A percentile compares a stretch with the other conserved stretches of the same genome.
Conservation (phyloP, 164 flowering plant species). For the Vitis cinerea region DNA sequence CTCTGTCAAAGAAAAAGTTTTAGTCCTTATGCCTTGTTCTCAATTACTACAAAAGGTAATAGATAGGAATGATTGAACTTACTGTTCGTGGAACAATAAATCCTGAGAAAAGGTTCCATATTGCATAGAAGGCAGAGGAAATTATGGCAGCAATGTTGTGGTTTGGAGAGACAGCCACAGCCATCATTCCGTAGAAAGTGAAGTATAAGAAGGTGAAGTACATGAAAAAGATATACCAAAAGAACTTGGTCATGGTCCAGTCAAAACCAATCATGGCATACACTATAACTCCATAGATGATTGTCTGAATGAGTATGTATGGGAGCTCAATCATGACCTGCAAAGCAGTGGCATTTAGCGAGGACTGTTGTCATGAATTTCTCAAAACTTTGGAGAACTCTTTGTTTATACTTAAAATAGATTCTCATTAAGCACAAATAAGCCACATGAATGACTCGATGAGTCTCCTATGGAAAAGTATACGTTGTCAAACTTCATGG, state of each 20-base stretch:
- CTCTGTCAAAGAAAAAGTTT: slow-evolving; percentile 25
- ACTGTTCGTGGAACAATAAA: slow-evolving; percentile 44
- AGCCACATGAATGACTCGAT: no score
- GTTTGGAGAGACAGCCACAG: slow-evolving; percentile 45
- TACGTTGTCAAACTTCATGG: no score
- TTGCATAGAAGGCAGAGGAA: slow-evolving; percentile 36
- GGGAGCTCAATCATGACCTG: slow-evolving; percentile 50
- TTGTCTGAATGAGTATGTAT: slow-evolving; percentile 33
- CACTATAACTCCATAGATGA: slow-evolving; percentile 39
- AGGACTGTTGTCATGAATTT: no score
- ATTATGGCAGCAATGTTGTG: slow-evolving; percentile 37
- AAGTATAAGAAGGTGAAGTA: slow-evolving; percentile 43
- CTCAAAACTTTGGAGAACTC: no score
- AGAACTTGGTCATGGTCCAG: slow-evolving; percentile 39
- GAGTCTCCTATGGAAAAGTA: no score
- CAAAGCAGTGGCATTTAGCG: slow-evolving; percentile 1
- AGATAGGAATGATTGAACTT: slow-evolving; percentile 8
- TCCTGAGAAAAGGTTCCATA: slow-evolving; percentile 56
- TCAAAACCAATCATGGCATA: slow-evolving; percentile 50
- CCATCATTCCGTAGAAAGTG: slow-evolving; percentile 54
- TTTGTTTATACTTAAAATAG: no score
- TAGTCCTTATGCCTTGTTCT: background rate
- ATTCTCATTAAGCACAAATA: no score
- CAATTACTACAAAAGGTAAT: background rate
- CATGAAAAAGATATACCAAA: slow-evolving; percentile 44